These are phyloP conservation scores for Paecilomyces dactylethromorphus DNA, from an alignment of 2,329 filamentous ascomycete species.

Conservation along the genomic window DNA sequence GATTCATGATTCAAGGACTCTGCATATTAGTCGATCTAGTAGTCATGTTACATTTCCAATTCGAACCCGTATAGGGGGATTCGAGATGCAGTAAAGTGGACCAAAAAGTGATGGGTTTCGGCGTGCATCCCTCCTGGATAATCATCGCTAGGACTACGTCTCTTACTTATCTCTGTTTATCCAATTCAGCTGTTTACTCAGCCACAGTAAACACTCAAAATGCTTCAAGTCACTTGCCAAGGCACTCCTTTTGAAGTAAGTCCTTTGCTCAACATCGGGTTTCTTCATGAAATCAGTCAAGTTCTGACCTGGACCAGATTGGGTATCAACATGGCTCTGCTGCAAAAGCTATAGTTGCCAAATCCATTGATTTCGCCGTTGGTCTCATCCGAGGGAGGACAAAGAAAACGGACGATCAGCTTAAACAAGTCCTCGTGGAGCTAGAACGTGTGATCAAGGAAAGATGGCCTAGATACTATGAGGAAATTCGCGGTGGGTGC, in stretches of 20 bases:
- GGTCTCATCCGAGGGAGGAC: not conserved
- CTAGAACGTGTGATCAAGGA: slow-evolving; percentile 35
- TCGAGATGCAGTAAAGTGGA: no score
- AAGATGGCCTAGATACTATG: slow-evolving; percentile 22
- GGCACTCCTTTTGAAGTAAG: not conserved
- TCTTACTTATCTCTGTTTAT: no score
- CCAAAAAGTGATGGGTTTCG: no score
- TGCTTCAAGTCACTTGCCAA: not conserved
- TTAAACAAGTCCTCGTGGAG: not conserved
- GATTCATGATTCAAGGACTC: no score
- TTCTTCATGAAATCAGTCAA: not conserved
- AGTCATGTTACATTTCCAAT: no score
- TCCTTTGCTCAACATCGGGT: not conserved
- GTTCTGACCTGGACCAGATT: not conserved
- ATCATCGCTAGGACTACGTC: no score
- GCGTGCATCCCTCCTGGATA: no score
- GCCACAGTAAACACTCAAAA: no score
- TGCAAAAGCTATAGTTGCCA: not conserved
- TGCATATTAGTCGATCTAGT: no score
- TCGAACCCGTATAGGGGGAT: no score
- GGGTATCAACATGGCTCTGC: slow-evolving; percentile 2
- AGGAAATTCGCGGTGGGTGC: slow-evolving; percentile 22
- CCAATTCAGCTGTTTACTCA: no score
- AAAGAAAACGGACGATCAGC: not conserved
- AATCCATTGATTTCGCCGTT: slow-evolving; percentile 1